Evolutionary conservation across 306 rosid species (phyloP).

Genomic region (Malus domestica): ASM211411v1 NC_041798.1:37277501-37278000

Average conservation of each 20-base stretch:
- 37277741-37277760: constrained; percentile 6
- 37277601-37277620: constrained; percentile 65
- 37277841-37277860: constrained; percentile 41
- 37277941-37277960: constrained; percentile 79
- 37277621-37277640: constrained; percentile 46
- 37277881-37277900: constrained; percentile 99
- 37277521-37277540: constrained; percentile 2
- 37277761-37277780: constrained; percentile 63
- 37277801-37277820: constrained; percentile 86
- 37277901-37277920: constrained; percentile 39
- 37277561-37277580: constrained; percentile 76
- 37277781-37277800: constrained; percentile 70
- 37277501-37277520: not conserved
- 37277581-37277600: constrained; percentile 95
- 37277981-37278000: constrained; percentile 82
- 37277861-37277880: constrained; percentile 62
- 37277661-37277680: not conserved
- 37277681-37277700: not conserved
- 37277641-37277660: constrained; percentile 8
- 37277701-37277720: not conserved
- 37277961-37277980: constrained; percentile 97
- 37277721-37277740: constrained; percentile 1
- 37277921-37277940: constrained; percentile 56
- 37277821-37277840: constrained; percentile 64
- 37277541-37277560: constrained; percentile 66